Conservation (phyloP, 73 alveolate genomes). For the Loxodes magnus region DNA sequence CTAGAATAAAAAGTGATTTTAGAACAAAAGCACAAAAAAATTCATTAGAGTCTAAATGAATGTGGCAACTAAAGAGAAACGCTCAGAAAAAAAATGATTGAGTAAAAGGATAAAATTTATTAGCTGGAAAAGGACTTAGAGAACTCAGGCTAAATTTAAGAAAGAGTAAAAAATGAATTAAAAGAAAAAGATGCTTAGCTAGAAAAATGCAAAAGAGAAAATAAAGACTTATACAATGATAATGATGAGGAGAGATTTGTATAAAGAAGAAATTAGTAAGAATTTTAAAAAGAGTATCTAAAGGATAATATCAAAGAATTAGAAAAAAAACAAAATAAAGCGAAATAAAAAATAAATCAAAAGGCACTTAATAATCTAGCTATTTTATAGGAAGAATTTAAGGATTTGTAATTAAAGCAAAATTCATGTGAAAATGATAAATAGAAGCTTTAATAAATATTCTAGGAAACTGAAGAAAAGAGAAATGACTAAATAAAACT, state of each 20-base stretch:
- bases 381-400: too few relatives aligned
- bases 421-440: too few relatives aligned
- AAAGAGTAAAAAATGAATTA: slow-evolving; percentile 18
- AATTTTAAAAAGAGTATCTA: too few relatives aligned
- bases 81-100: slow-evolving; percentile 21
- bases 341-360: too few relatives aligned
- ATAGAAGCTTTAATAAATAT: too few relatives aligned
- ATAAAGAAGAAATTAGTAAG: slow-evolving; percentile 13
- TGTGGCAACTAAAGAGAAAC: slow-evolving; percentile 10
- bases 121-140: slow-evolving; percentile 28
- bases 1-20: neutral
- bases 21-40: neutral
- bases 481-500: too few relatives aligned
- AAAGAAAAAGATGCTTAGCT: slow-evolving; percentile 33
- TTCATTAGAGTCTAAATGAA: slow-evolving; percentile 4
- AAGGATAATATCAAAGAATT: too few relatives aligned
- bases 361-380: too few relatives aligned
- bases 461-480: too few relatives aligned
- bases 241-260: neutral
- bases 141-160: slow-evolving; percentile 36
- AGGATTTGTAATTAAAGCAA: too few relatives aligned
- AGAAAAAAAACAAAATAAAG: too few relatives aligned
- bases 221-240: slow-evolving; percentile 11
- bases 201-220: slow-evolving; percentile 42
- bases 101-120: slow-evolving; percentile 28